Conservation (phyloP, 2,329 filamentous ascomycete genomes). For the Penicillium brevicompactum region DNA sequence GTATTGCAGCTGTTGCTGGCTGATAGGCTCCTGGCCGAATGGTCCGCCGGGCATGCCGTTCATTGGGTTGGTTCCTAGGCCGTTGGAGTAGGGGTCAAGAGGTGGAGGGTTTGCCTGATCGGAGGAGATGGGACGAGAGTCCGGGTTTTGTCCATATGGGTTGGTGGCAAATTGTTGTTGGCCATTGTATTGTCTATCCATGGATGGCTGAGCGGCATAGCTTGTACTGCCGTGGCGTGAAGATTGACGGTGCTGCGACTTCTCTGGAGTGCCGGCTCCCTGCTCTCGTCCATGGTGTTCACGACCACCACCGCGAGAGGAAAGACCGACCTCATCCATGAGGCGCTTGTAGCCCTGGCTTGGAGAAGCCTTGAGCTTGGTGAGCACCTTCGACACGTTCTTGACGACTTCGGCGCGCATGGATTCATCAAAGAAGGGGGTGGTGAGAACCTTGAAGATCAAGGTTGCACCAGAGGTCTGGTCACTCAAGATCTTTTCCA, state of each 20-base stretch:
- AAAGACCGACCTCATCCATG: conserved; percentile 97
- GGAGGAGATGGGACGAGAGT: conserved; percentile 41
- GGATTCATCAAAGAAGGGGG: conserved; percentile 92
- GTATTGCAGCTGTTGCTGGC: conserved; percentile 59
- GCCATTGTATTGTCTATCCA: conserved; percentile 47
- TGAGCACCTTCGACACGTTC: conserved; percentile 84
- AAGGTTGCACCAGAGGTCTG: conserved; percentile 90
- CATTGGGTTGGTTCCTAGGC: conserved; percentile 26
- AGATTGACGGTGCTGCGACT: conserved; percentile 46
- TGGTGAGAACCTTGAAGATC: conserved; percentile 98
- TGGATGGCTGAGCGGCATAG: conserved; percentile 37
- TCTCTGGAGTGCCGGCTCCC: conserved; percentile 35
- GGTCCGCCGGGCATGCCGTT: conserved; percentile 32
- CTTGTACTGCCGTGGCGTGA: conserved; percentile 44
- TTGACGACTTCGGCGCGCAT: conserved; percentile 87
- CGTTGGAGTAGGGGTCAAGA: conserved; percentile 43
- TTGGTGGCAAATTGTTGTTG: conserved; percentile 37
- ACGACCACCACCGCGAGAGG: conserved; percentile 49
- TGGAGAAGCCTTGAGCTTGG: conserved; percentile 89
- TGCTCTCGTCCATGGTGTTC: conserved; percentile 45
- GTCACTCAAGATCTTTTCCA: conserved; percentile 89
- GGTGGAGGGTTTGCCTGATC: conserved; percentile 36
- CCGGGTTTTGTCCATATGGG: conserved; percentile 39
- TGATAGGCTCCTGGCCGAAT: conserved; percentile 44
- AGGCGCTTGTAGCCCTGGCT: conserved; percentile 96